A percentile compares a stretch with the other conserved stretches of the same genome.
These are phyloP conservation scores for Calonectria multiphialidica DNA, from an alignment of 2,329 filamentous ascomycete genomes.

Conservation along the genomic window DNA sequence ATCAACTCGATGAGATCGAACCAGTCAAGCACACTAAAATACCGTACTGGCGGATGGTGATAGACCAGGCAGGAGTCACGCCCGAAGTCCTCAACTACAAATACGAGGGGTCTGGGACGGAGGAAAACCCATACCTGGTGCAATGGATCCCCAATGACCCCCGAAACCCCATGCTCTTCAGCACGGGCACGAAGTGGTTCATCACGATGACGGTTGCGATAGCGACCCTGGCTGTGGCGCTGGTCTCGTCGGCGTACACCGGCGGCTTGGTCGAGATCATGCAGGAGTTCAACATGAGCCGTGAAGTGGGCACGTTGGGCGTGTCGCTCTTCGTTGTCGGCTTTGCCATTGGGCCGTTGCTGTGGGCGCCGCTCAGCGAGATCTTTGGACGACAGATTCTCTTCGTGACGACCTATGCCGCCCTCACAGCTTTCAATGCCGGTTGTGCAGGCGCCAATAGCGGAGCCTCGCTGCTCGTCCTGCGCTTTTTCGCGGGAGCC, in stretches of 20 bases:
- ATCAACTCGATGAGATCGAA: neutral
- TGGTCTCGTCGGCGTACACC: constrained; percentile 1
- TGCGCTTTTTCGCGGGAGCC: constrained; percentile 1
- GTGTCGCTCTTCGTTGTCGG: neutral
- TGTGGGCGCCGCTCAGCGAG: constrained; percentile 4
- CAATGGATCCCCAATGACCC: constrained; percentile 6
- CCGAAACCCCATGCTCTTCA: neutral
- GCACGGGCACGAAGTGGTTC: constrained; percentile 1
- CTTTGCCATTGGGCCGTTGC: neutral
- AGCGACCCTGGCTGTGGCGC: neutral
- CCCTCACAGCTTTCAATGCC: neutral
- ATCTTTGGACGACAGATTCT: constrained; percentile 1
- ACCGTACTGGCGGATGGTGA: constrained; percentile 1
- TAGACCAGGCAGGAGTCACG: constrained; percentile 1
- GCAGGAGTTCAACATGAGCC: neutral
- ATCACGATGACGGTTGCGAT: neutral
- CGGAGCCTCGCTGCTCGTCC: neutral
- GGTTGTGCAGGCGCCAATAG: neutral
- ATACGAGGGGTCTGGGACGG: neutral
- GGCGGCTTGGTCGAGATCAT: constrained; percentile 1
- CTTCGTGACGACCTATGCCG: neutral
- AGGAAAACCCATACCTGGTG: neutral
- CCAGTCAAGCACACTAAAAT: neutral
- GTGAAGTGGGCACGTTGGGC: neutral
- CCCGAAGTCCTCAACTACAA: neutral